Percentiles rank a stretch among this genome's conserved stretches.
phyloP scores from a whole-genome alignment of 805 yeast genomes.

The Hanseniaspora mollemarum region DNA sequence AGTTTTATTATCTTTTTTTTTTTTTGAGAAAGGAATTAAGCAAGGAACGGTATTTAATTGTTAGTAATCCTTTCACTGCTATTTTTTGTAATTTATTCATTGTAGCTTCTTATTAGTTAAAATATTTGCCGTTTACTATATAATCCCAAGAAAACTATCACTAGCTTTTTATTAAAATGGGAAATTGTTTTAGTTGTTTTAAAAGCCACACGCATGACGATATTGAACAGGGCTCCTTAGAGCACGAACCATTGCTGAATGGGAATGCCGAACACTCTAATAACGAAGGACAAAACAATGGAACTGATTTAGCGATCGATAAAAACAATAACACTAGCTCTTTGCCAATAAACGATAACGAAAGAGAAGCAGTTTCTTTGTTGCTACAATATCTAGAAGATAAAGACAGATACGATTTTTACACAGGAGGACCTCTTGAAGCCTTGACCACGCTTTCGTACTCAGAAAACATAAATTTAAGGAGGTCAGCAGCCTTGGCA shows the following conservation, averaged over 20 bases:
- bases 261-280: background rate
- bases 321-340: slow-evolving; percentile 28
- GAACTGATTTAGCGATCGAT: slow-evolving; percentile 26
- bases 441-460: slow-evolving; percentile 88
- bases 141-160: too few relatives aligned
- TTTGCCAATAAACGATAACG: slow-evolving; percentile 86
- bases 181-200: slow-evolving; percentile 42
- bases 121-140: too few relatives aligned
- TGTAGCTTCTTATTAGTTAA: too few relatives aligned
- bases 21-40: too few relatives aligned
- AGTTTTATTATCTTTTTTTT: too few relatives aligned
- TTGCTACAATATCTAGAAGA: slow-evolving; percentile 81
- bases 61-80: too few relatives aligned
- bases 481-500: slow-evolving; percentile 93
- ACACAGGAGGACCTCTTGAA: slow-evolving; percentile 68
- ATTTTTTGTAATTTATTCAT: too few relatives aligned
- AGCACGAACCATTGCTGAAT: slow-evolving; percentile 8
- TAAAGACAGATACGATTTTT: slow-evolving; percentile 62
- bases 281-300: background rate
- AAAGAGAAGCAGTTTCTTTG: slow-evolving; percentile 89
- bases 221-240: background rate
- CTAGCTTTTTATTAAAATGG: too few relatives aligned
- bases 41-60: too few relatives aligned
- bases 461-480: slow-evolving; percentile 87
- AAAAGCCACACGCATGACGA: slow-evolving; percentile 12